Evolutionary conservation across 2,329 filamentous ascomycete genomes (phyloP).

Genomic region (Trichoderma asperellum): DNA sequence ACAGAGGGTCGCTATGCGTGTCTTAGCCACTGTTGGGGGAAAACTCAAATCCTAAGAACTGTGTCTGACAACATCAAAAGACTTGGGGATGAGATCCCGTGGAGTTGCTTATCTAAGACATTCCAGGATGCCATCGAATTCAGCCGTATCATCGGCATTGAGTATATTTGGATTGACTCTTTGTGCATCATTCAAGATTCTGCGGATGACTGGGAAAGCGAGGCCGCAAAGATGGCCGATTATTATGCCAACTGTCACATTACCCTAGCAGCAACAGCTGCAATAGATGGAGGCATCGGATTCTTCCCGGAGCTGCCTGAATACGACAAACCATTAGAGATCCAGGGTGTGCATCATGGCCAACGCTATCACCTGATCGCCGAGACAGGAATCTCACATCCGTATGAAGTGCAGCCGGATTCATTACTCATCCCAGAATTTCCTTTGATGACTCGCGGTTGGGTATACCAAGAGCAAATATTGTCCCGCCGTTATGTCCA

Average conservation of each 20-base stretch:
- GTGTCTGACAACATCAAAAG: conserved; percentile 16
- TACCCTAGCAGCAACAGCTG: conserved; percentile 31
- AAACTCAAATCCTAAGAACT: conserved; percentile 43
- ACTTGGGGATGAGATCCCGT: conserved; percentile 28
- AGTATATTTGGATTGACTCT: conserved; percentile 34
- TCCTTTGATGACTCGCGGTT: conserved; percentile 29
- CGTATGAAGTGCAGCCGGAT: conserved; percentile 28
- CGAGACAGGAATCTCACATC: conserved; percentile 28
- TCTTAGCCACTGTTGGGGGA: conserved; percentile 37
- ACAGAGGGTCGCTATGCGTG: conserved; percentile 25
- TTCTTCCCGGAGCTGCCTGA: conserved; percentile 18
- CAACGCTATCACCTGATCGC: conserved; percentile 26
- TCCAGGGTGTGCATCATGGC: conserved; percentile 20
- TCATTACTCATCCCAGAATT: conserved; percentile 14
- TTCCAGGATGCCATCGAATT: conserved; percentile 31
- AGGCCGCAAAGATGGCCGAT: conserved; percentile 32
- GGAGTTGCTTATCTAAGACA: conserved; percentile 27
- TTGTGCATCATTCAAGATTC: conserved; percentile 34
- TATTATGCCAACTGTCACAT: conserved; percentile 32
- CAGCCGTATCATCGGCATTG: conserved; percentile 24
- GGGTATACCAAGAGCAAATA: conserved; percentile 32
- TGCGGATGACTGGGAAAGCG: conserved; percentile 31
- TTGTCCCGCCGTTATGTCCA: conserved; percentile 31
- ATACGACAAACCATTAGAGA: conserved; percentile 26
- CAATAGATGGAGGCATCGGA: conserved; percentile 27